Evolutionary conservation across 768 basidiomycete genomes (phyloP).

Genomic region (Tulasnella sp.): DNA sequence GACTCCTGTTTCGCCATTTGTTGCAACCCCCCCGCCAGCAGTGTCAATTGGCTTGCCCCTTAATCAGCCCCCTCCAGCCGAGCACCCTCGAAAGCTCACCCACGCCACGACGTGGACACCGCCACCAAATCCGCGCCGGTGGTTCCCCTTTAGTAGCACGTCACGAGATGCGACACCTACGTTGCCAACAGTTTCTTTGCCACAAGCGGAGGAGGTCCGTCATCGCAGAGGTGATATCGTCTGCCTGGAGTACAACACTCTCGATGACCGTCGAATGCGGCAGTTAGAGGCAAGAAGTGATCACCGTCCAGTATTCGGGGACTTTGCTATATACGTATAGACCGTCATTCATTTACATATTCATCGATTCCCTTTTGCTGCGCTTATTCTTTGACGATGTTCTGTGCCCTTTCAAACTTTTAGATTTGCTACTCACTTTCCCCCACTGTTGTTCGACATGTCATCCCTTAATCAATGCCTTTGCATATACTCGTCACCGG

Average conservation of each 20-base stretch:
- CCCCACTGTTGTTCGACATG: too few species aligned
- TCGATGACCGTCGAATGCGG: constrained; percentile 67
- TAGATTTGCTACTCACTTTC: too few species aligned
- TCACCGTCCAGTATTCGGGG: constrained; percentile 76
- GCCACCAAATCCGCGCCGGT: constrained; percentile 22
- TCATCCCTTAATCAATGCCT: too few species aligned
- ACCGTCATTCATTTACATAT: too few species aligned
- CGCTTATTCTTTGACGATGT: too few species aligned
- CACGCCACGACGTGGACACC: constrained; percentile 23
- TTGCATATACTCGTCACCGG: too few species aligned
- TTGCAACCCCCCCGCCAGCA: neutral
- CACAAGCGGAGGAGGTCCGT: constrained; percentile 26
- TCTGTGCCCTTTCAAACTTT: too few species aligned
- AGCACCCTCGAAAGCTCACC: constrained; percentile 5
- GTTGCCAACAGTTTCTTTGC: constrained; percentile 25
- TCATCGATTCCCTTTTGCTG: too few species aligned
- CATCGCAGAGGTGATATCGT: constrained; percentile 57
- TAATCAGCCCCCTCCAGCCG: neutral
- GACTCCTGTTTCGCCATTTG: neutral
- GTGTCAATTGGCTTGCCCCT: neutral
- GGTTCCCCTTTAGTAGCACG: constrained; percentile 13
- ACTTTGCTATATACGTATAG: constrained; percentile 58
- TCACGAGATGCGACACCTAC: constrained; percentile 17
- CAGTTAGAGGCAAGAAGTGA: constrained; percentile 69
- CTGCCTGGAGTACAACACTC: constrained; percentile 59